Evolutionary conservation across 441 rosid species (phyloP), one percentile per base, ranked within the genome.

Genomic region (Pelargonium fulgidum): DNA sequence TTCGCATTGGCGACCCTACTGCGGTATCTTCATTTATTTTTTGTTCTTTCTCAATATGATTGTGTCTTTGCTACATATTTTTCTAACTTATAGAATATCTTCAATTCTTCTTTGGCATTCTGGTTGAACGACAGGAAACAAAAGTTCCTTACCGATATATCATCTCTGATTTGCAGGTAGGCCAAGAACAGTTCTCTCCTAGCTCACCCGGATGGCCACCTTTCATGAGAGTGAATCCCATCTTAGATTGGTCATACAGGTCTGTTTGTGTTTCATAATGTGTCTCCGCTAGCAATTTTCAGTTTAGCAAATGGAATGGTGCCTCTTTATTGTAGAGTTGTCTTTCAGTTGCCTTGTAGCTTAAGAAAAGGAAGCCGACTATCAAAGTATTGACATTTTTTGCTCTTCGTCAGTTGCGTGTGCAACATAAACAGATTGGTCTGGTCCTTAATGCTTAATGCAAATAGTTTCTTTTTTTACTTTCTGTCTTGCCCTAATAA

Each of bases 131-230:
- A 19, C 8, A 61, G 56, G 19, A 73, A 71, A 62, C 68, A 63
- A 69, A 69, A 45, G 13, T 42, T 41, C 62, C 66, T 68, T 66
- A 62, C 39, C 3, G 42, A 74, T 59, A 17, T 58, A 42, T 36
- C 24, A 22, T 24, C 54, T 26, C 39, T 10, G 64, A 64, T 33
- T 70, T 75, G 58, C 82, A 95, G 99, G 96, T 90, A 71, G 99
- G 99, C 71, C 99, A 95, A 82, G 98, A 92, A 76, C 99, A 89
- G 73, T 95, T 95, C 81, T 95, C 98, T 61, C 99, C 99, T 48
- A 92, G 99, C 79, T 92, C 99, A 68, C 95, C 95, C 64, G 99
- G 99, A 64, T 95, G 99, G 99, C 98, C 99, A 7, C 89, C 98
- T 69, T 95, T 95, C 79, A 95, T 95, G 98, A 88, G 99, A 81